These are phyloP conservation scores for Guyanaporus albipodus DNA, from an alignment of 768 basidiomycete genomes.

Conservation along the genomic window DNA sequence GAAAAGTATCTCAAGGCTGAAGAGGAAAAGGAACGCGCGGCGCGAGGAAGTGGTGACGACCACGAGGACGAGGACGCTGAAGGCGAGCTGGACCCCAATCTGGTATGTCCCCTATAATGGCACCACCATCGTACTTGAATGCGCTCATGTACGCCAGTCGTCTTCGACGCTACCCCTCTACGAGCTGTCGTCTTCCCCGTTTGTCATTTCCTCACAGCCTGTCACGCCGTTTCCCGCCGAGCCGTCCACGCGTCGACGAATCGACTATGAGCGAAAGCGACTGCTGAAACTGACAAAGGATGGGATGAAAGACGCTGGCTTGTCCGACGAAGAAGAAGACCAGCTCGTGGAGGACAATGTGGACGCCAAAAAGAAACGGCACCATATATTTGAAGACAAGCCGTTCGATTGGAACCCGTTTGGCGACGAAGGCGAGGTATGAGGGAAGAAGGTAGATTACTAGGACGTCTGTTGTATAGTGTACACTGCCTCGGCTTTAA, in stretches of 20 bases:
- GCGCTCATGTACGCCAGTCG: conserved; percentile 11
- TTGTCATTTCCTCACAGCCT: conserved; percentile 25
- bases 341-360: conserved; percentile 12
- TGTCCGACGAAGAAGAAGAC: conserved; percentile 25
- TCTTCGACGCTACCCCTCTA: conserved; percentile 28
- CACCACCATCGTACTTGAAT: neutral
- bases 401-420: conserved; percentile 32
- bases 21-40: conserved; percentile 25
- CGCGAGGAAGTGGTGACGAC: conserved; percentile 16
- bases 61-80: conserved; percentile 24
- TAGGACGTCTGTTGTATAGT: conserved; percentile 6
- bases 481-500: too few species aligned
- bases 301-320: conserved; percentile 25
- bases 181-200: conserved; percentile 24
- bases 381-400: conserved; percentile 27
- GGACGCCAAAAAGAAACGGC: conserved; percentile 5
- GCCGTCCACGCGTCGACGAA: conserved; percentile 25
- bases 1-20: conserved; percentile 26
- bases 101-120: conserved; percentile 15
- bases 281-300: conserved; percentile 28
- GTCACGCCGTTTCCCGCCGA: conserved; percentile 30
- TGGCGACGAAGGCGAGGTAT: conserved; percentile 26
- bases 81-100: conserved; percentile 26
- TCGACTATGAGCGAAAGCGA: conserved; percentile 30
- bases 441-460: conserved; percentile 5